Conservation (phyloP, 208 protist species). For the Acanthamoeba sp. region DNA sequence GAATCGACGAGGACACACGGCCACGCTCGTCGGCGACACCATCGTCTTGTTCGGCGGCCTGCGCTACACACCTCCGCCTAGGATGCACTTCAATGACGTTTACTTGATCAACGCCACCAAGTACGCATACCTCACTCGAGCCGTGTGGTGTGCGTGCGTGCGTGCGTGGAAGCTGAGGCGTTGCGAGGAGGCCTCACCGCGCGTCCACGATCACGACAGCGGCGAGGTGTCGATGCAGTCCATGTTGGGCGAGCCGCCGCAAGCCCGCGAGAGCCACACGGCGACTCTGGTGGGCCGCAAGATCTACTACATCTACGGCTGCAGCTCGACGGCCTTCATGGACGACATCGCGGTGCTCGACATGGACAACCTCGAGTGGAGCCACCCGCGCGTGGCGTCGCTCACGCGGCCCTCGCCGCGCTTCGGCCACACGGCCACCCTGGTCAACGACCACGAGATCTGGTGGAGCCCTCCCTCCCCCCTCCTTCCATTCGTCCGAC, state of each 20-base stretch:
- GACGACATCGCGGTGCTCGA: conserved; percentile 1
- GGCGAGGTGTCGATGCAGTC: neutral
- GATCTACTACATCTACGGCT: conserved; percentile 39
- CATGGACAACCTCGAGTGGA: conserved; percentile 16
- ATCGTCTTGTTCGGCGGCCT: conserved; percentile 48
- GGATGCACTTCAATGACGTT: neutral
- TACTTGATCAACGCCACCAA: neutral
- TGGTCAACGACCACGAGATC: conserved; percentile 9
- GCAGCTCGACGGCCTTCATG: neutral
- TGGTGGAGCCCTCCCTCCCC: neutral
- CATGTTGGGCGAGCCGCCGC: neutral
- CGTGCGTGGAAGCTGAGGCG: too few relatives aligned
- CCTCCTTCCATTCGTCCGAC: too few relatives aligned
- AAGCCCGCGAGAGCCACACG: neutral
- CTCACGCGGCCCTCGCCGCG: neutral
- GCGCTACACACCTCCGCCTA: neutral
- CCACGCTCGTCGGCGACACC: conserved; percentile 53
- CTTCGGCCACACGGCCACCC: conserved; percentile 29
- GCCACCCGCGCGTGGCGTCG: neutral
- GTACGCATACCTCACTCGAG: too few relatives aligned
- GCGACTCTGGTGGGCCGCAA: conserved; percentile 7
- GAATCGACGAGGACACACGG: neutral
- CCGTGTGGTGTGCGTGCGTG: too few relatives aligned
- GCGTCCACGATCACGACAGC: neutral
- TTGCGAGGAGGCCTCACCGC: too few relatives aligned